A percentile compares a stretch with the other conserved stretches of the same genome.
phyloP scores from a whole-genome alignment of 768 basidiomycete species.

The Cystofilobasidium macerans region DNA sequence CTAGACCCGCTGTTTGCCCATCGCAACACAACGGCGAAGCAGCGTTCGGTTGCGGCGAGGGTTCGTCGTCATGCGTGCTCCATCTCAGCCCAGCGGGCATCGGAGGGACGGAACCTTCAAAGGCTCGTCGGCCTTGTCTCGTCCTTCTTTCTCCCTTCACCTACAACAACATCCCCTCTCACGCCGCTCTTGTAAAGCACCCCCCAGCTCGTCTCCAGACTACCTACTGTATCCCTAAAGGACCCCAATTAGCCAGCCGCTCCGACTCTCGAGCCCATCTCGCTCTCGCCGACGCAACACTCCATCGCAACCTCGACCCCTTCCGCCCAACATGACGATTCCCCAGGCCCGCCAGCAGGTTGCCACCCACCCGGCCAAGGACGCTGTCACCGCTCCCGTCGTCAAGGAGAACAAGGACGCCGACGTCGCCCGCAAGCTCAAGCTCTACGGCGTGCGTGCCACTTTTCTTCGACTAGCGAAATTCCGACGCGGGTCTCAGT shows the following conservation, averaged over 20 bases:
- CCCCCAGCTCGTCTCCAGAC: constrained; percentile 3
- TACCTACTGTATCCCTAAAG: constrained; percentile 2
- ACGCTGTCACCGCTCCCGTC: constrained; percentile 57
- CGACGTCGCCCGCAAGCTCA: constrained; percentile 76
- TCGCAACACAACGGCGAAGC: too few relatives aligned
- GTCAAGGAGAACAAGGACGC: constrained; percentile 52
- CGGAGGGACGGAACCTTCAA: too few relatives aligned
- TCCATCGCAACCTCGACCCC: neutral
- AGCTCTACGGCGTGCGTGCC: constrained; percentile 52
- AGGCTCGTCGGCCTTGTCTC: too few relatives aligned
- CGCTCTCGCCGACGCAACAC: neutral
- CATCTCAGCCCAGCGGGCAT: too few relatives aligned
- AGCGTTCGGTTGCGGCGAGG: too few relatives aligned
- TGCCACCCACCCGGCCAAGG: constrained; percentile 36
- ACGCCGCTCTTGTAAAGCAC: constrained; percentile 7
- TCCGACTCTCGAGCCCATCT: neutral
- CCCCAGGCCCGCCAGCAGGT: constrained; percentile 7
- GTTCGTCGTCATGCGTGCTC: too few relatives aligned
- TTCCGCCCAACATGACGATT: constrained; percentile 4
- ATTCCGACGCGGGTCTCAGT: neutral
- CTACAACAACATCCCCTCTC: constrained; percentile 7
- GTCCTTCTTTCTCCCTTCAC: constrained; percentile 5
- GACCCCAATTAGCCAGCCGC: neutral
- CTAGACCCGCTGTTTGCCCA: too few relatives aligned
- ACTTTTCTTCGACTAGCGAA: neutral